Evolutionary conservation across 176 grass and related monocot genomes (phyloP).

Genomic region (Carex myosuroides): DNA sequence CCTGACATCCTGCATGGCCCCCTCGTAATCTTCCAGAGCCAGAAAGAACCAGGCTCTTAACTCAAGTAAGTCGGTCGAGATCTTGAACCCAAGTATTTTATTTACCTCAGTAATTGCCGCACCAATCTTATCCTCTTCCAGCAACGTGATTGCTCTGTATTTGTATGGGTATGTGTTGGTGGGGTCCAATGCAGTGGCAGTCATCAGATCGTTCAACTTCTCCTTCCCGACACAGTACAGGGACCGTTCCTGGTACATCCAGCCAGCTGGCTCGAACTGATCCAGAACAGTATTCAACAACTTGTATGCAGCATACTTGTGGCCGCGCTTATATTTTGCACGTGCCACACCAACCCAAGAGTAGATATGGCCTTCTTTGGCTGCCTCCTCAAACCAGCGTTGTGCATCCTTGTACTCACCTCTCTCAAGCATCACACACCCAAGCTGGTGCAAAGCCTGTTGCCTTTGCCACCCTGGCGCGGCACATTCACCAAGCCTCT

Average conservation of each 20-base stretch:
- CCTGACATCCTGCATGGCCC: slow-evolving; percentile 61
- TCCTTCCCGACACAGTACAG: slow-evolving; percentile 79
- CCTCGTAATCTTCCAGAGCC: slow-evolving; percentile 46
- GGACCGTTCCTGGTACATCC: slow-evolving; percentile 90
- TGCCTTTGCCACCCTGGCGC: slow-evolving; percentile 65
- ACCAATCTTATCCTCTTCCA: slow-evolving; percentile 73
- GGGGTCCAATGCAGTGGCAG: slow-evolving; percentile 62
- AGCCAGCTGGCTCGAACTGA: slow-evolving; percentile 48
- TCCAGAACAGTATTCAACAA: slow-evolving; percentile 53
- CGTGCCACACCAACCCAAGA: slow-evolving; percentile 71
- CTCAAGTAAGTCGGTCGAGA: slow-evolving; percentile 72
- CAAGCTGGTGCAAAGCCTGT: slow-evolving; percentile 67
- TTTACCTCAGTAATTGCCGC: slow-evolving; percentile 60
- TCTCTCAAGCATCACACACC: slow-evolving; percentile 85
- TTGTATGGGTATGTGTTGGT: slow-evolving; percentile 80
- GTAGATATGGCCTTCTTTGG: slow-evolving; percentile 68
- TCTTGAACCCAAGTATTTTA: slow-evolving; percentile 77
- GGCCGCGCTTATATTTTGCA: slow-evolving; percentile 79
- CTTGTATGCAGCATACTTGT: slow-evolving; percentile 94
- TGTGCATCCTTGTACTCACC: slow-evolving; percentile 85
- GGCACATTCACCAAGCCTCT: slow-evolving; percentile 59
- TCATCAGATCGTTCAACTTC: slow-evolving; percentile 53
- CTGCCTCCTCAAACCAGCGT: slow-evolving; percentile 77
- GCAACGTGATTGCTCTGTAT: slow-evolving; percentile 46
- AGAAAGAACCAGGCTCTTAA: slow-evolving; percentile 85